Evolutionary conservation across 2,329 filamentous ascomycete species (phyloP).

Genomic region (Pleoardoris graminearum): DNA sequence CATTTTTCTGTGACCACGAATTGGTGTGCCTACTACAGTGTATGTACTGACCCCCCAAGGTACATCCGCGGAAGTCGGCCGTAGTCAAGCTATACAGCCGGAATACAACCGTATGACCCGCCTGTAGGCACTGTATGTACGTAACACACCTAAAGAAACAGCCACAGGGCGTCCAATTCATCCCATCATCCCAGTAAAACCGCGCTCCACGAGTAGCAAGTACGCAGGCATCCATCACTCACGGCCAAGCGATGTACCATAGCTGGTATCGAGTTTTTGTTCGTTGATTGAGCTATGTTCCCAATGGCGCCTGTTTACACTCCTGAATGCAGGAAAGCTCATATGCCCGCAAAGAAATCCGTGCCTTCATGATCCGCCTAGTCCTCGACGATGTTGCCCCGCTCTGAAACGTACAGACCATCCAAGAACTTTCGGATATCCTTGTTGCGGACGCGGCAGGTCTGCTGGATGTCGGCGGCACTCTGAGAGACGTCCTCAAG

Average conservation of each 20-base stretch:
- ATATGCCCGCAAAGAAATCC: slow-evolving; percentile 48
- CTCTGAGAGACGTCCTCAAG: slow-evolving; percentile 97
- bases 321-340: slow-evolving; percentile 47
- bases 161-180: too few species aligned
- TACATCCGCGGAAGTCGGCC: background rate
- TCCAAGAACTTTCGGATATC: slow-evolving; percentile 99
- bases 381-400: slow-evolving; percentile 86
- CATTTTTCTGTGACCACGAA: background rate
- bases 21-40: background rate
- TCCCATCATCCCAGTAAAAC: background rate
- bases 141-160: too few species aligned
- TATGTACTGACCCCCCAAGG: too few species aligned
- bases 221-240: background rate
- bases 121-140: background rate
- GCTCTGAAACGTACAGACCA: slow-evolving; percentile 99
- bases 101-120: background rate
- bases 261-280: slow-evolving; percentile 32
- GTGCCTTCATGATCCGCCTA: slow-evolving; percentile 38
- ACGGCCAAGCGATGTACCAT: background rate
- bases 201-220: background rate
- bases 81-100: background rate
- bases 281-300: slow-evolving; percentile 45
- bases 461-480: slow-evolving; percentile 99
- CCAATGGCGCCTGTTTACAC: slow-evolving; percentile 44
- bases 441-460: slow-evolving; percentile 99